A percentile compares a stretch with the other conserved stretches of the same genome.
phyloP scores from a whole-genome alignment of 257 asterid genomes.

The Fraxinus pennsylvanica region DNA sequence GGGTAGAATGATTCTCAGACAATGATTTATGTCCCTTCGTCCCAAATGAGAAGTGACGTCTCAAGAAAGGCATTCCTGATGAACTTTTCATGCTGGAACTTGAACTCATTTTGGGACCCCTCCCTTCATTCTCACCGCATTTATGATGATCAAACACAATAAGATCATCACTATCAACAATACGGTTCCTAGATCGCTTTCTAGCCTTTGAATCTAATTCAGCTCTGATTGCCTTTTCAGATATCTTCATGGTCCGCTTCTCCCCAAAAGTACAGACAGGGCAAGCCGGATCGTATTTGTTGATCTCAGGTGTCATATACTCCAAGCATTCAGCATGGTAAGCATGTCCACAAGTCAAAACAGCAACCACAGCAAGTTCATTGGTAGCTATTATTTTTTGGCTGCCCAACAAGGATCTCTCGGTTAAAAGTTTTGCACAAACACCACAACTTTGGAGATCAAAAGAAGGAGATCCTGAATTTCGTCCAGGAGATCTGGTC shows the following conservation, averaged over 20 bases:
- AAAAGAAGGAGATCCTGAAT: slow-evolving; percentile 47
- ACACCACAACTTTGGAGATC: slow-evolving; percentile 84
- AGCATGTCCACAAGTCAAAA: slow-evolving; percentile 83
- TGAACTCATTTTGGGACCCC: slow-evolving; percentile 59
- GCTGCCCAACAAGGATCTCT: slow-evolving; percentile 65
- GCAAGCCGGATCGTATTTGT: slow-evolving; percentile 83
- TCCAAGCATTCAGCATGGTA: slow-evolving; percentile 96
- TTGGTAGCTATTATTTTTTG: slow-evolving; percentile 62
- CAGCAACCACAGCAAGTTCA: slow-evolving; percentile 86
- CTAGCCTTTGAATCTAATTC: slow-evolving; percentile 71
- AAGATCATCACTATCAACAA: slow-evolving; percentile 64
- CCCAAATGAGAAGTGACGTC: slow-evolving; percentile 81
- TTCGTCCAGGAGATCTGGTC: slow-evolving; percentile 53
- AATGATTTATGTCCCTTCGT: slow-evolving; percentile 52
- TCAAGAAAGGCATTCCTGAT: slow-evolving; percentile 61
- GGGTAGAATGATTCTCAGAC: slow-evolving; percentile 46
- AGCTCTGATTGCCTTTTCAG: slow-evolving; percentile 77
- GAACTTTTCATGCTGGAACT: slow-evolving; percentile 73
- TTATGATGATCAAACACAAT: slow-evolving; percentile 51
- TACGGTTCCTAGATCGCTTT: slow-evolving; percentile 57
- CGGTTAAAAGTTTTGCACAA: slow-evolving; percentile 72
- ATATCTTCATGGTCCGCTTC: slow-evolving; percentile 74
- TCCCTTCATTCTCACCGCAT: slow-evolving; percentile 49
- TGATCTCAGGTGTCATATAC: slow-evolving; percentile 77
- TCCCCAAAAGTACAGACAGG: slow-evolving; percentile 92